Evolutionary conservation across 768 basidiomycete species (phyloP), one percentile per base, ranked within the genome.

Genomic region (Mycena sanguinolenta): DNA sequence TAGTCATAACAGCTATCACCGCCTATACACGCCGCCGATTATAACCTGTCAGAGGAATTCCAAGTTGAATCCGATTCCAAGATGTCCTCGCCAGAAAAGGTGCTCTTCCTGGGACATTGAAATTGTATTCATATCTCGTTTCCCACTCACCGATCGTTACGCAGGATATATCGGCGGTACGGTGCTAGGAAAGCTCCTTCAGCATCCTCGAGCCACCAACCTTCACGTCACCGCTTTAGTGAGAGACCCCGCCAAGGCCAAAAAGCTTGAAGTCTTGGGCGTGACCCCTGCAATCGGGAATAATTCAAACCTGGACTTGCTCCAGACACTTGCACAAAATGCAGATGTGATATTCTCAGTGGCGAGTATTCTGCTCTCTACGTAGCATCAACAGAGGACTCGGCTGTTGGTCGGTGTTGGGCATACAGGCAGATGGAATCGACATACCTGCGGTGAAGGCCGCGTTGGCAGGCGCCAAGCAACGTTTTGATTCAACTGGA

Each of bases 161-260:
- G 23, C 66, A 80, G 83, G 82, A 28, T 83, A 82, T 60, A 57
- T 84, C 50, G 79, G 74, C 10, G 82, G 83, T 21, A 76, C 75
- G 5, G 76, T 79, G 21, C 57, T 83, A n/a, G 57, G 74, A 27
- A 79, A 74, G 30, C 78, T 82, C 50, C 75, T 83, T 60, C 58
- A 63, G 1, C 78, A 79, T 58, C 70, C 60, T 12, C 76, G 70
- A 7, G 75, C 75, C 21, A 25, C 67, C 14, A 68, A 73, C 17
- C 77, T 77, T 3, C 68, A 78, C 9, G 69, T 81, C 58, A 77
- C 75, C 12, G 77, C 67, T 0, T 77, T 84, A 19, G 59, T 81
- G 4, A 77, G 82, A 8, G 70, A 67, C 44, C 53, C 73, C 7
- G 67, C 58, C n/a, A 82, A 78, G 58, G 75, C 80, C 8, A 71